These are phyloP conservation scores for Margaritispora aquatica DNA, from an alignment of 495 filamentous ascomycete species.

Conservation along the genomic window DNA sequence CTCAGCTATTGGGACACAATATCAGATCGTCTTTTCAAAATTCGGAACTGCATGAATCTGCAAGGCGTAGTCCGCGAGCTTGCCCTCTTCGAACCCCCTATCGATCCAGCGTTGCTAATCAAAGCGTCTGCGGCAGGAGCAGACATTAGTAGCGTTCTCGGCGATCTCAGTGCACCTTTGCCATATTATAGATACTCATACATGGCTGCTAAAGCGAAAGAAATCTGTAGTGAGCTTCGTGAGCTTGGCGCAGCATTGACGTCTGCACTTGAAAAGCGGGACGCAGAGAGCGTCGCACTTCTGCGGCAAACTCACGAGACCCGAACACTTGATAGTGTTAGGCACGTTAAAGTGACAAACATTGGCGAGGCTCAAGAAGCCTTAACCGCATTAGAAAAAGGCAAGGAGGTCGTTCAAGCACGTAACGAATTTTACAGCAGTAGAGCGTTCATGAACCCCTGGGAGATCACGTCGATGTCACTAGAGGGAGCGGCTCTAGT, in stretches of 20 bases:
- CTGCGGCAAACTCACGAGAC: no score
- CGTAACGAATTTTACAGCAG: no score
- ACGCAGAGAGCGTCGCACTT: no score
- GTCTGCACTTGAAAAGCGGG: constrained; percentile 22
- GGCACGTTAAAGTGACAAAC: no score
- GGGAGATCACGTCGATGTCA: no score
- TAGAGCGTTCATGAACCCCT: no score
- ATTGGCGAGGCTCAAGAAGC: no score
- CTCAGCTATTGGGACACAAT: constrained; percentile 17
- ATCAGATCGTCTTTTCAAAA: constrained; percentile 32
- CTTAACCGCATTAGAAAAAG: no score
- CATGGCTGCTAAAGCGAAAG: constrained; percentile 26
- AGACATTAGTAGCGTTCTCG: constrained; percentile 9
- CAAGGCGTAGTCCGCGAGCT: constrained; percentile 22
- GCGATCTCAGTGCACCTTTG: constrained; percentile 23
- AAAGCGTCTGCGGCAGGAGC: constrained; percentile 18
- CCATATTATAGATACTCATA: constrained; percentile 31
- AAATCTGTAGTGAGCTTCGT: constrained; percentile 16
- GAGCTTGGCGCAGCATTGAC: no score
- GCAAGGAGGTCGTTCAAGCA: no score
- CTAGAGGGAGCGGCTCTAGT: no score
- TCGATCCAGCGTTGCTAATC: constrained; percentile 25
- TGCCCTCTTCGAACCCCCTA: constrained; percentile 27
- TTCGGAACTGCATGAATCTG: constrained; percentile 29
- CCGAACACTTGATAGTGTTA: no score